phyloP scores from a whole-genome alignment of 441 rosid genomes.

The Jatropha podagrica region DNA sequence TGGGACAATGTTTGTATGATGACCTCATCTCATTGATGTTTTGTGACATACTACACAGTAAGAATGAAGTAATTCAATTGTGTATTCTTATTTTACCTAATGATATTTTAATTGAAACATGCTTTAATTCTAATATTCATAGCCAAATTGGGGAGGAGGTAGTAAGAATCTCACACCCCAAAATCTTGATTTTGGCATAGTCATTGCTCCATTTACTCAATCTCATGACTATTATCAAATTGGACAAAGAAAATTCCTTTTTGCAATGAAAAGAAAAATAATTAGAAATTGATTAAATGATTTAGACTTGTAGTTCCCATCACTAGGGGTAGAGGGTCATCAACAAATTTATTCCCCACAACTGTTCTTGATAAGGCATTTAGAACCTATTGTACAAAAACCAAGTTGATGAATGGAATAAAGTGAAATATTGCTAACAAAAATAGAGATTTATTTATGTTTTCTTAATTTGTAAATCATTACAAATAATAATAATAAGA shows the following conservation, averaged over 20 bases:
- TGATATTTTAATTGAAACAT: too few species aligned
- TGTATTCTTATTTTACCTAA: not conserved
- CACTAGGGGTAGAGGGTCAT: not conserved
- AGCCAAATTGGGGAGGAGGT: not conserved
- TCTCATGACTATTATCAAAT: not conserved
- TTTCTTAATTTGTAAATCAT: not conserved
- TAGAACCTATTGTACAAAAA: not conserved
- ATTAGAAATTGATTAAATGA: too few species aligned
- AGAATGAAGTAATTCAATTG: not conserved
- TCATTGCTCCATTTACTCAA: not conserved
- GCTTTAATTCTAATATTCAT: not conserved
- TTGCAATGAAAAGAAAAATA: too few species aligned
- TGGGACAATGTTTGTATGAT: not conserved
- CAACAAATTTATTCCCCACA: not conserved
- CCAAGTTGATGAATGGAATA: conserved; percentile 19
- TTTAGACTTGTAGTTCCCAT: conserved; percentile 11
- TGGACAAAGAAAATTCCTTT: too few species aligned
- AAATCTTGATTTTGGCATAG: not conserved
- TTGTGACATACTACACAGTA: not conserved
- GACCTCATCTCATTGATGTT: not conserved
- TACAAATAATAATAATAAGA: too few species aligned
- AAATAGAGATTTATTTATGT: not conserved
- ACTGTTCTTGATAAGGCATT: not conserved
- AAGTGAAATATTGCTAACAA: not conserved
- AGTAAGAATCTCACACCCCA: not conserved